phyloP scores from a whole-genome alignment of 805 yeast genomes.

The Lipomyces starkeyi region DNA sequence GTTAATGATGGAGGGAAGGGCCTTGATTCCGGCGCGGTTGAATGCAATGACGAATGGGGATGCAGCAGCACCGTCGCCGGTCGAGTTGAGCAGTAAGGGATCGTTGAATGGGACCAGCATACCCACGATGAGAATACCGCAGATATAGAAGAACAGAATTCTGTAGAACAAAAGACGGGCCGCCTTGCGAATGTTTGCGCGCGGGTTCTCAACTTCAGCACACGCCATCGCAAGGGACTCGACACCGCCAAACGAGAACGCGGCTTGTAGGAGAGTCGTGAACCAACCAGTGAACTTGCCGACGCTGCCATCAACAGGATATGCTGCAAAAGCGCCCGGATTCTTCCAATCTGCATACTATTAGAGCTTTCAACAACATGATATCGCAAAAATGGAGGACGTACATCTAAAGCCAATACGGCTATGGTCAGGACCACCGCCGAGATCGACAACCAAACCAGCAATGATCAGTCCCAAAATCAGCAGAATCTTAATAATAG shows the following conservation, averaged over 20 bases:
- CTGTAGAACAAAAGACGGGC: constrained; percentile 76
- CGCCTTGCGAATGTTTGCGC: constrained; percentile 76
- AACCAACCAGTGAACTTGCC: constrained; percentile 68
- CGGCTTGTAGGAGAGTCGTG: constrained; percentile 67
- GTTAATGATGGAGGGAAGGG: constrained; percentile 78
- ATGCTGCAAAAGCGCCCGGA: constrained; percentile 67
- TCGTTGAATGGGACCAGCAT: constrained; percentile 75
- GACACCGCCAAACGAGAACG: constrained; percentile 82
- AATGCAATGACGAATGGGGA: constrained; percentile 87
- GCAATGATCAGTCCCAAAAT: constrained; percentile 70
- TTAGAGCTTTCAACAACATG: background rate
- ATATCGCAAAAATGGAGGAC: background rate
- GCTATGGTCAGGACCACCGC: constrained; percentile 79
- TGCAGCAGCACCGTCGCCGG: constrained; percentile 72
- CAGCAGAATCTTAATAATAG: constrained; percentile 67
- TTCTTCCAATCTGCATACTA: constrained; percentile 54
- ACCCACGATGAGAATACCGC: constrained; percentile 81
- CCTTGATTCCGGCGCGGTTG: constrained; percentile 61
- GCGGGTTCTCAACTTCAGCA: constrained; percentile 76
- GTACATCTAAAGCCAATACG: constrained; percentile 68
- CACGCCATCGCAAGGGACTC: constrained; percentile 86
- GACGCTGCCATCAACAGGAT: constrained; percentile 48
- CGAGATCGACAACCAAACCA: constrained; percentile 65
- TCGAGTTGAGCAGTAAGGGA: constrained; percentile 61
- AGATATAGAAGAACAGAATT: constrained; percentile 67